Percentiles rank a stretch among this genome's conserved stretches.
Evolutionary conservation across 225 moss, liverwort and hornwort genomes (phyloP).

Genomic region (Rhytidiadelphus loreus): DNA sequence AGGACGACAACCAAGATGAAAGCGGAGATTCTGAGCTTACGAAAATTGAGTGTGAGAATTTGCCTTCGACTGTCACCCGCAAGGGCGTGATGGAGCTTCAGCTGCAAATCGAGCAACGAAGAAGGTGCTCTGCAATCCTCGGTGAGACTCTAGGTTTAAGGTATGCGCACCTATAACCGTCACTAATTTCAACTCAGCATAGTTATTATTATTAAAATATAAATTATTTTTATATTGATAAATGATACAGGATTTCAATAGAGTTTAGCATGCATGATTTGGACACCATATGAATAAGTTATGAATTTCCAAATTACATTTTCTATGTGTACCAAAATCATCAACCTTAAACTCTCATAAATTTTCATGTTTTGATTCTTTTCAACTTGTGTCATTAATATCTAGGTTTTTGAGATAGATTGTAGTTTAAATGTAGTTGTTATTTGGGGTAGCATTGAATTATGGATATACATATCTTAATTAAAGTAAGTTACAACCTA

Average conservation of each 20-base stretch:
- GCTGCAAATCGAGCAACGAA: not conserved
- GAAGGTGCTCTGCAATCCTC: not conserved
- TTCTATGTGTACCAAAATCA: not conserved
- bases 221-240: not conserved
- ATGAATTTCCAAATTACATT: not conserved
- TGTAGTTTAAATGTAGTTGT: not conserved
- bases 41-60: not conserved
- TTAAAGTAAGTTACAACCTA: too few relatives aligned
- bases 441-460: too few relatives aligned
- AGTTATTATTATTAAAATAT: not conserved
- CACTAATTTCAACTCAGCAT: not conserved
- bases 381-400: not conserved
- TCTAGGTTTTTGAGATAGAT: not conserved
- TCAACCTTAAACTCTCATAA: not conserved
- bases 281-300: not conserved
- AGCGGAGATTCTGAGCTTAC: not conserved
- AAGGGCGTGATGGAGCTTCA: not conserved
- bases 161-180: not conserved
- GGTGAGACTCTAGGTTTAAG: not conserved
- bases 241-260: not conserved
- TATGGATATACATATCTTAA: too few relatives aligned
- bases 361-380: not conserved
- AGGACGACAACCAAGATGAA: not conserved
- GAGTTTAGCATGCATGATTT: not conserved
- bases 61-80: not conserved